phyloP scores from a whole-genome alignment of 2,329 filamentous ascomycete genomes.

The Geosmithia flava region DNA sequence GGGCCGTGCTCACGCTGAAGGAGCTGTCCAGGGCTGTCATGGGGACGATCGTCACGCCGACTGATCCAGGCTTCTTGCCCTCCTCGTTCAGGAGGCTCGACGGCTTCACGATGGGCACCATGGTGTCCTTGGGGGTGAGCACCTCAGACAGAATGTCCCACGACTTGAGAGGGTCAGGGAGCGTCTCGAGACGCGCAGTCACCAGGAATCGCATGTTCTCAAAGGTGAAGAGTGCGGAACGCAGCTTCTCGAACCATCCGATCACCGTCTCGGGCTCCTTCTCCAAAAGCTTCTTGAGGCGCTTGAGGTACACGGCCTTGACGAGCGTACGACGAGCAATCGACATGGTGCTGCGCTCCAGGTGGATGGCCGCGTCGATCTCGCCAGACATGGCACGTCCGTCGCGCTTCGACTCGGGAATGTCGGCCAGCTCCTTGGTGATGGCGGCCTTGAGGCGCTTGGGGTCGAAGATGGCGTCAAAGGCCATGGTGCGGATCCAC shows the following conservation, averaged over 20 bases:
- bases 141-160: slow-evolving; percentile 49
- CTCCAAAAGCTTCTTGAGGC: slow-evolving; percentile 68
- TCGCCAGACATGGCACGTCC: slow-evolving; percentile 56
- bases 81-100: slow-evolving; percentile 61
- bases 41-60: slow-evolving; percentile 68
- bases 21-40: slow-evolving; percentile 91
- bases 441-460: slow-evolving; percentile 50
- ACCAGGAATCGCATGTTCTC: slow-evolving; percentile 80
- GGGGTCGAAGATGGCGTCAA: slow-evolving; percentile 78
- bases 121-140: slow-evolving; percentile 26
- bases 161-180: slow-evolving; percentile 62
- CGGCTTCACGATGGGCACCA: slow-evolving; percentile 62
- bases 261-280: slow-evolving; percentile 67
- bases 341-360: slow-evolving; percentile 61
- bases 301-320: slow-evolving; percentile 76
- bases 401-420: slow-evolving; percentile 83
- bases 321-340: slow-evolving; percentile 75
- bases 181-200: slow-evolving; percentile 64
- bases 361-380: slow-evolving; percentile 67
- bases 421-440: slow-evolving; percentile 76
- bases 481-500: slow-evolving; percentile 80
- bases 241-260: slow-evolving; percentile 63
- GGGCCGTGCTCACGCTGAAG: slow-evolving; percentile 64
- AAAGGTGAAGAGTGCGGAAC: slow-evolving; percentile 65
- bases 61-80: slow-evolving; percentile 61